Conservation (phyloP, 169 alveolate genomes). For the Plasmodium vivax region DNA sequence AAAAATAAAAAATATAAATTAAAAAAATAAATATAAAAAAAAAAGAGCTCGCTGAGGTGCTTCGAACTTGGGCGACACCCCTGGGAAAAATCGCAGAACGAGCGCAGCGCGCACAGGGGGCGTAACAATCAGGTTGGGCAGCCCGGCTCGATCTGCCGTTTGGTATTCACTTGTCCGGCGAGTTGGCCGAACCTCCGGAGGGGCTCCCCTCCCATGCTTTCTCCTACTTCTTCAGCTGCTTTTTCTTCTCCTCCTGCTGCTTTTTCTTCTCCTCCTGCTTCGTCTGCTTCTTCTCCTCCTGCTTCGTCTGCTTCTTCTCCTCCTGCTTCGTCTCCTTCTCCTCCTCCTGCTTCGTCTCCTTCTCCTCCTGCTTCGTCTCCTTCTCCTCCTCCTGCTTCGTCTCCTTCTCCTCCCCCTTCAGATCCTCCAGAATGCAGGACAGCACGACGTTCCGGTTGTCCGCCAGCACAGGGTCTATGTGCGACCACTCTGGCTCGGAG, state of each 20-base stretch:
- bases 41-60: neutral
- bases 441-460: constrained; percentile 11
- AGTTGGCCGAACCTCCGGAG: neutral
- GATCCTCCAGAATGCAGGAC: constrained; percentile 36
- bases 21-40: too few species aligned
- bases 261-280: too few species aligned
- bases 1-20: too few species aligned
- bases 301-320: too few species aligned
- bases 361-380: too few species aligned
- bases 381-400: neutral
- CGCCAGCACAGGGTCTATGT: constrained; percentile 15
- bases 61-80: neutral
- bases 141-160: neutral
- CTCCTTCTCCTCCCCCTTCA: neutral
- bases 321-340: too few species aligned
- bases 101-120: neutral
- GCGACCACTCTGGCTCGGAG: constrained; percentile 11
- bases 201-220: neutral
- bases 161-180: neutral
- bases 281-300: too few species aligned
- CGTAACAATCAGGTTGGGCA: neutral
- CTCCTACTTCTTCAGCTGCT: too few species aligned
- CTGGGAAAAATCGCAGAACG: neutral
- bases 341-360: too few species aligned
- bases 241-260: too few species aligned